Base-by-base conservation (phyloP, 2,329 filamentous ascomycete species). In the Kalmusia sp. region DNA sequence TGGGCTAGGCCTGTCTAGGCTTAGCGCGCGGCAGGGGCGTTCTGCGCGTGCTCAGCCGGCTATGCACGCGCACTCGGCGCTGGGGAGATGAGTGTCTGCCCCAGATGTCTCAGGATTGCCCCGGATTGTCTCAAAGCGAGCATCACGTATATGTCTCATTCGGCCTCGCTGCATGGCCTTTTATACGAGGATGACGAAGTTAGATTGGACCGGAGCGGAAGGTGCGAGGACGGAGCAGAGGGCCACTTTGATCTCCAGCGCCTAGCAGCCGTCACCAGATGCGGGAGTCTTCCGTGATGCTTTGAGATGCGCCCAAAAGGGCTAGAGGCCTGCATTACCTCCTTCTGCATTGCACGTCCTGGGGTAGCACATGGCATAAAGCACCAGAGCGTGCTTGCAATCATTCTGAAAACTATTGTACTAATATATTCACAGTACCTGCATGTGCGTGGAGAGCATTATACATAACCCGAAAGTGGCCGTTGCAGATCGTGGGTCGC, bases 141-240 rank as follows among this genome's bases (percentile, higher is more conserved):
- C 43, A 46, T 46, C 43, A 46, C 43, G 31, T 37, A 35, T n/a
- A 35, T 19, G 43, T 28, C 44, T 47, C 44, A 47, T 47, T 30
- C 44, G 44, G 25, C 44, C 44, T 35, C 44, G n/a, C 24, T 21
- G 31, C 33, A 22, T n/a, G 31, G 9, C 11, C 44, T 3, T 43
- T 12, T 33, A 3, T 33, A 15, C 30, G n/a, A 27, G 19, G 21
- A 28, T 6, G 15, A 28, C 30, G 12, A 30, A 17, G 7, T 19
- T 17, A 12, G 14, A 25, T 24, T 21, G 22, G 9, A 28, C 44
- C 14, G 15, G 37, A 24, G n/a, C 11, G 33, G 44, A 47, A 37
- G 44, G 31, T 47, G 33, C 44, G 12, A 28, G 27, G 6, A 28
- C 7, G 12, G 6, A 28, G 27, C n/a, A n/a, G n/a, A n/a, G n/a